Evolutionary conservation across 345 rosid species (phyloP), one percentile per base, ranked within the genome.

Genomic region (Raphanus raphanistrum): DNA sequence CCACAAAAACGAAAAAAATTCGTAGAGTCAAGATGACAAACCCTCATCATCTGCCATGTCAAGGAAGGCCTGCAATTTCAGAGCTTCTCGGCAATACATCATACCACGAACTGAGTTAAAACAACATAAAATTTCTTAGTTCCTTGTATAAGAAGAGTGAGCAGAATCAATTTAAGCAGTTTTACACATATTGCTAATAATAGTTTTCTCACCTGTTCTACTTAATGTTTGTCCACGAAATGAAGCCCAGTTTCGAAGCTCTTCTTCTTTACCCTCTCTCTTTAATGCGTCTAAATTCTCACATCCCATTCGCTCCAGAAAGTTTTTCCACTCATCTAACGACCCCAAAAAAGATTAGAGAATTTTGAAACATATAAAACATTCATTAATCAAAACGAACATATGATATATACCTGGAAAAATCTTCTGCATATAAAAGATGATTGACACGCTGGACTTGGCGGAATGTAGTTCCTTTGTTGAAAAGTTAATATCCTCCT

Each of bases 1-100:
- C 21, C 21, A 21, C 21, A 21, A 21, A 21, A 21, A 21, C 21
- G 21, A 21, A 21, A 21, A 21, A 21, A 21, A 21, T 21, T 21
- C 21, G 21, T 21, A 21, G 21, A 21, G 21, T 21, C 31, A 76
- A 76, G 43, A 66, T 76, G 60, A 61, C 82, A 36, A 45, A 92
- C 98, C 98, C 86, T 85, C 87, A 66, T 85, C 86, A 77, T 82
- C 88, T 73, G 95, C 90, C 90, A 85, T 79, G 76, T 94, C 97
- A 75, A 94, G 90, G 73, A 90, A 92, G 68, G 97, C 92, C 79
- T 94, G 95, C 81, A 92, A 71, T 84, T 85, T 87, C 75, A 94
- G 78, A 72, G 98, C 95, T 79, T 94, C 97, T 81, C 92, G 86
- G 65, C 87, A 90, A 82, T 94, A 94, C 97, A 94, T 94, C 89